Base-by-base conservation (phyloP, 2,329 filamentous ascomycete species). In the Botrytis porri region DNA sequence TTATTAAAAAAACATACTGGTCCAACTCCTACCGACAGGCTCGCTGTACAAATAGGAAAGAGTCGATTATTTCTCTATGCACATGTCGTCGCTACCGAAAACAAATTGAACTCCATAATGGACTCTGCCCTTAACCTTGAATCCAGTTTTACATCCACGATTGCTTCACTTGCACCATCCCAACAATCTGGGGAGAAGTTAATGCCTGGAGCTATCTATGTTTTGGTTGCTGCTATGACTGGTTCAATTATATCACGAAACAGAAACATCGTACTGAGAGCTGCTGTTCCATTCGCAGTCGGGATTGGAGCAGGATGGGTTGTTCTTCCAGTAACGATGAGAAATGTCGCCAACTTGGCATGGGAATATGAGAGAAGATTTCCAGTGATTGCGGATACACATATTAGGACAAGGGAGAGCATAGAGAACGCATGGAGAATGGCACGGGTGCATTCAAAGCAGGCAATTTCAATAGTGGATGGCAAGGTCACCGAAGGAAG, bases 341-440 rank as follows among this genome's bases (percentile, higher is more conserved):
- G 89, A 82, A 99, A 99, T 83, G 89, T 97, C 41, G 90, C 91
- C 61, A 91, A 95, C 80, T 85, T 98, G 81, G 85, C 92, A 63
- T 99, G 96, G 96, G 90, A 89, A 81, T 99, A 96, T 82, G 96
- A 99, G 89, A 89, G 97, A 87, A 90, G 88, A 79, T 93, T 95
- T 81, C 96, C 96, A 7, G 92, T 88, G 29, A 82, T 99, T 71
- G 92, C 94, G 29, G 91, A 97, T 78, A 89, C 93, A 73, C 96
- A 99, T 84, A 78, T 95, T 75, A 85, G 87, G 80, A 85, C 92
- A 70, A 90, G 91, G 75, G 89, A 93, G 79, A 86, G 90, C 63
- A 86, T 95, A 75, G 85, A 88, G 81, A 87, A 90, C 81, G 90
- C 92, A 73, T 89, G 90, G 84, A 86, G 88, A 82, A 93, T 93